Base-by-base conservation (phyloP, 2,329 filamentous ascomycete genomes). In the Apiospora hydei region DNA sequence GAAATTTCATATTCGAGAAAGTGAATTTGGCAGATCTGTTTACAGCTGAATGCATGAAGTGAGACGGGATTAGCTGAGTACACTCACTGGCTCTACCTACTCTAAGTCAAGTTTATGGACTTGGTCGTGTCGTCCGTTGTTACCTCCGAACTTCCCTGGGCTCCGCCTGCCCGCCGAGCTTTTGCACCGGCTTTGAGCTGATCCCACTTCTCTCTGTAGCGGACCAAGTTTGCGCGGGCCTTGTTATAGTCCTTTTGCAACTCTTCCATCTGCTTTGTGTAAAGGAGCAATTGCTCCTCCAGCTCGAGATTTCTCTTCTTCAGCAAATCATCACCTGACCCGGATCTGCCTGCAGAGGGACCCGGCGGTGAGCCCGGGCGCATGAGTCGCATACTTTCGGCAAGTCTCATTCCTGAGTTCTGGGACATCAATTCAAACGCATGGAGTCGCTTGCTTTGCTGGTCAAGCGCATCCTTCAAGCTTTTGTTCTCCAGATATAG, bases 381-480 rank as follows among this genome's bases (percentile, higher is more conserved):
- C 82, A 90, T 88, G 7, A 92, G 81, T n/a, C 90, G 85, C 80
- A 91, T 91, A 76, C 94, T 97, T 80, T 98, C 94, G 18, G 95
- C 94, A 46, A 98, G 88, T 3, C 94, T 94, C 83, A 95, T 89
- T 70, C 93, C 94, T 49, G 93, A 95, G 74, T 92, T 94, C 82
- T 98, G 96, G 0, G 95, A 94, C 77, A 94, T 95, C 51, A 94
- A 92, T 82, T 99, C 96, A 84, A 98, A 99, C 74, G 95, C 93
- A 77, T 96, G 93, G n/a, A 99, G 88, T 0, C 96, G 90, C 77
- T 93, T 94, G 74, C 93, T 94, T 47, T 98, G 88, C 69, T 94
- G 94, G 82, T 98, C 95, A 11, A 97, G 90, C 77, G 95, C 91
- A 72, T 93, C 90, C 78, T 96, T 96, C 69, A 98, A 87, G 13